Evolutionary conservation across 2,329 filamentous ascomycete genomes (phyloP).

Genomic region (Diplodia corticola): DNA sequence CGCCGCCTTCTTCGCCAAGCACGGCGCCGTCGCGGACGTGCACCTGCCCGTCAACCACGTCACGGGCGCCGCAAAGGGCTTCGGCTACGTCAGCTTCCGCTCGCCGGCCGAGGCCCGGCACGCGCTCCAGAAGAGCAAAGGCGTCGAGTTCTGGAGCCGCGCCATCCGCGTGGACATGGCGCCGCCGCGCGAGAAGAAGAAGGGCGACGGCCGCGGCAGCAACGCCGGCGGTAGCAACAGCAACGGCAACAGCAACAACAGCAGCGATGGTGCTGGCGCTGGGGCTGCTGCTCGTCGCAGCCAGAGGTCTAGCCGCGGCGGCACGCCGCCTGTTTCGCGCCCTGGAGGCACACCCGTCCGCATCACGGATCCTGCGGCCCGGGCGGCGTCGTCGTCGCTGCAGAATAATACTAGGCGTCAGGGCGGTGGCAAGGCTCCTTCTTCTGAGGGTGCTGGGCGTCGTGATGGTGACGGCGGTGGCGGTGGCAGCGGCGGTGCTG

Average conservation of each 20-base stretch:
- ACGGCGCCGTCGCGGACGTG: neutral
- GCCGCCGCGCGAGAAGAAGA: conserved; percentile 8
- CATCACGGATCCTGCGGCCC: neutral
- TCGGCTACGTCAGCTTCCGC: conserved; percentile 7
- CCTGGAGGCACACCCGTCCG: neutral
- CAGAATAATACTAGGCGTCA: neutral
- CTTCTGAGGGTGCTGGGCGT: neutral
- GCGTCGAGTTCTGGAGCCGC: conserved; percentile 1
- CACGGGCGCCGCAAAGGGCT: neutral
- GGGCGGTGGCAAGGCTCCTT: neutral
- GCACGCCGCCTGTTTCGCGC: neutral
- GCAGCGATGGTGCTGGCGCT: neutral
- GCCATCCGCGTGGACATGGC: neutral
- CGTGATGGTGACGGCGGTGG: no score
- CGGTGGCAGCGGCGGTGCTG: no score
- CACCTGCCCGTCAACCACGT: conserved; percentile 6
- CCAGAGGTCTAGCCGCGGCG: neutral
- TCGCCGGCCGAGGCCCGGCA: neutral
- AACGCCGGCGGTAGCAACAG: neutral
- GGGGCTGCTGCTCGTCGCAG: neutral
- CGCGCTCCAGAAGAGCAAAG: neutral
- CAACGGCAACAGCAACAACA: neutral
- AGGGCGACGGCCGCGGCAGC: neutral
- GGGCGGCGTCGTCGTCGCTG: neutral
- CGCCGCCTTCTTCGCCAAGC: conserved; percentile 5